phyloP scores from a whole-genome alignment of 495 filamentous ascomycete species.

The Hyaloscypha finlandica region DNA sequence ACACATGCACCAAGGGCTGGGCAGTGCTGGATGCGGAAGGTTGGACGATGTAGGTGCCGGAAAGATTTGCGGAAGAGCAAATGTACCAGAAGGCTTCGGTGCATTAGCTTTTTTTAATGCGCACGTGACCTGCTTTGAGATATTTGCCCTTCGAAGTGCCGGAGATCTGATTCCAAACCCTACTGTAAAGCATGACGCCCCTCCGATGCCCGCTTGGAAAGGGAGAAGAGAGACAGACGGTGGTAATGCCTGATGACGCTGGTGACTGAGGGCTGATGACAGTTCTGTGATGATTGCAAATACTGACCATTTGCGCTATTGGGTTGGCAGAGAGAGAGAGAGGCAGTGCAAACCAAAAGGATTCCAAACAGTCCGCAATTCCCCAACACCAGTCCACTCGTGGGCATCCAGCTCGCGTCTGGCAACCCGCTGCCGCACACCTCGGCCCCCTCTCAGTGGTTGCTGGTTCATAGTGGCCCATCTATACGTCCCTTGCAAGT shows the following conservation, averaged over 20 bases:
- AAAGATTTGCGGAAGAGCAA: background rate
- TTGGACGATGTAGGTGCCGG: background rate
- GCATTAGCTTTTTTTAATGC: background rate
- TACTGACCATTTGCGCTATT: background rate
- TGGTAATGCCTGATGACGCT: background rate
- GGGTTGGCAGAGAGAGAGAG: background rate
- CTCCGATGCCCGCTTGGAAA: too few species aligned
- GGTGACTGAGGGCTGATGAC: background rate
- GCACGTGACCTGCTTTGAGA: background rate
- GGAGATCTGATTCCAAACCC: background rate
- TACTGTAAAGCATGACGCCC: background rate
- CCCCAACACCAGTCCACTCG: background rate
- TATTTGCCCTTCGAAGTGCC: background rate
- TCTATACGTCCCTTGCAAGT: too few species aligned
- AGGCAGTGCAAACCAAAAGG: background rate
- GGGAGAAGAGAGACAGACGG: background rate
- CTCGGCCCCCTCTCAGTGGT: too few species aligned
- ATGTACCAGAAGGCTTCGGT: background rate
- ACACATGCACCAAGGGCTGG: background rate
- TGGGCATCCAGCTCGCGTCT: background rate
- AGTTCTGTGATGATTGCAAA: background rate
- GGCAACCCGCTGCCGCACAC: background rate
- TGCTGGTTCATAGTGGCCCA: too few species aligned
- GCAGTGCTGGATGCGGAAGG: background rate
- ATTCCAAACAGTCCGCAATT: background rate